phyloP scores from a whole-genome alignment of 176 grass and related monocot species.

The Areca catechu region DNA sequence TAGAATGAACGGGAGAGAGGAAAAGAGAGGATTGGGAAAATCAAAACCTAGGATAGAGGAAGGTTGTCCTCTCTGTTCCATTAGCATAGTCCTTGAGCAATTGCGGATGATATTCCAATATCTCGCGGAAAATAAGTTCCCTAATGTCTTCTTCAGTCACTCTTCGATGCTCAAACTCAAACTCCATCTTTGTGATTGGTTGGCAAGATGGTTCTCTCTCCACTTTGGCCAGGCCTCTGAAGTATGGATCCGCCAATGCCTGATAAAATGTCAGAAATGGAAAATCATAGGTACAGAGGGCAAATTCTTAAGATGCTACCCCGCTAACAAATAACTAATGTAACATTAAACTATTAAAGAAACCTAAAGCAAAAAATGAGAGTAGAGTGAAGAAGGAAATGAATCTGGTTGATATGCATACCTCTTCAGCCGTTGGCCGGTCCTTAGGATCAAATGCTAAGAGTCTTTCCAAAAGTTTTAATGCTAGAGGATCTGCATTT shows the following conservation, averaged over 20 bases:
- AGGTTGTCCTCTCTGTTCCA: conserved; percentile 88
- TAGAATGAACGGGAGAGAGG: background rate
- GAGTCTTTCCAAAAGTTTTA: conserved; percentile 75
- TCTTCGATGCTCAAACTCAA: conserved; percentile 90
- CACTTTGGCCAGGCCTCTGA: conserved; percentile 79
- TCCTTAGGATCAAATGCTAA: conserved; percentile 98
- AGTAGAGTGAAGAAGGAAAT: too few species aligned
- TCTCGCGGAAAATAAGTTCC: conserved; percentile 92
- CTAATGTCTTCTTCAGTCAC: conserved; percentile 95
- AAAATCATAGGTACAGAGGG: too few species aligned
- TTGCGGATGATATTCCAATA: conserved; percentile 94
- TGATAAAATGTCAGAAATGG: conserved; percentile 7
- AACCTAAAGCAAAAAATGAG: background rate
- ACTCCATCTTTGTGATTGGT: conserved; percentile 96
- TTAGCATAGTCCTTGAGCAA: conserved; percentile 91
- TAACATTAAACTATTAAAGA: background rate
- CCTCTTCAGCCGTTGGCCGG: conserved; percentile 85
- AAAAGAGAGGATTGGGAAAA: conserved; percentile 15
- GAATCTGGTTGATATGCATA: background rate
- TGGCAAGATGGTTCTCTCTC: conserved; percentile 94
- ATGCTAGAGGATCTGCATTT: conserved; percentile 76
- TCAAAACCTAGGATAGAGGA: conserved; percentile 81
- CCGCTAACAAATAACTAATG: background rate
- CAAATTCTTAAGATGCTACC: too few species aligned
- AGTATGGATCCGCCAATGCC: conserved; percentile 87